Evolutionary conservation across 75 land plant species (phyloP), one percentile per base, ranked within the genome.

Genomic region (Gnetum montanum): DNA sequence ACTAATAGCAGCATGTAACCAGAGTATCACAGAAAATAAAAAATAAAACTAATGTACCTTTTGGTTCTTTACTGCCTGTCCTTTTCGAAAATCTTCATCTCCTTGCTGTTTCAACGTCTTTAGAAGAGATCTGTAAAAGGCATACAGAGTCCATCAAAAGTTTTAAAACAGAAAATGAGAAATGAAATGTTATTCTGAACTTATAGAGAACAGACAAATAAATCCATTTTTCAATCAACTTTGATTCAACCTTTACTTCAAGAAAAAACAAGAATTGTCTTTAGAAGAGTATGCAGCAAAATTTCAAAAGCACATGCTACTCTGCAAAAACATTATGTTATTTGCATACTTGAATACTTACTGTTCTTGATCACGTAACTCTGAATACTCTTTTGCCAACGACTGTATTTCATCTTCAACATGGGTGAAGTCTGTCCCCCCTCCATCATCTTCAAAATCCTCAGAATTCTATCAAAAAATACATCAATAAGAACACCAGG

Each of bases 21-120:
- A n/a, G n/a, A n/a, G n/a, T n/a, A n/a, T n/a, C n/a, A n/a, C n/a
- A n/a, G n/a, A n/a, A n/a, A n/a, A n/a, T n/a, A n/a, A n/a, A n/a
- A n/a, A n/a, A n/a, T n/a, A n/a, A n/a, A n/a, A n/a, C n/a, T n/a
- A n/a, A n/a, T n/a, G n/a, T 66, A 82, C 96, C 92, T 69, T 86
- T 52, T 90, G 96, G 37, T 86, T 77, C 49, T 68, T 80, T 49
- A 90, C 91, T 43, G 91, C 84, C 49, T 75, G 81, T 61, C 91
- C 91, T 70, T 86, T 90, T 3, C 58, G 50, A 43, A 77, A 38
- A 65, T 90, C 87, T 45, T 80, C 96, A 65, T 73, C 79, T 46
- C 73, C 81, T 41, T 83, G 71, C 8, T 75, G 68, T 68, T 66
- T 86, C 57, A 90, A 40, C 56, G 60, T 83, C 48, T 60, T 59